phyloP scores from a whole-genome alignment of 176 grass and related monocot species.

The Triticum dicoccoides region DNA sequence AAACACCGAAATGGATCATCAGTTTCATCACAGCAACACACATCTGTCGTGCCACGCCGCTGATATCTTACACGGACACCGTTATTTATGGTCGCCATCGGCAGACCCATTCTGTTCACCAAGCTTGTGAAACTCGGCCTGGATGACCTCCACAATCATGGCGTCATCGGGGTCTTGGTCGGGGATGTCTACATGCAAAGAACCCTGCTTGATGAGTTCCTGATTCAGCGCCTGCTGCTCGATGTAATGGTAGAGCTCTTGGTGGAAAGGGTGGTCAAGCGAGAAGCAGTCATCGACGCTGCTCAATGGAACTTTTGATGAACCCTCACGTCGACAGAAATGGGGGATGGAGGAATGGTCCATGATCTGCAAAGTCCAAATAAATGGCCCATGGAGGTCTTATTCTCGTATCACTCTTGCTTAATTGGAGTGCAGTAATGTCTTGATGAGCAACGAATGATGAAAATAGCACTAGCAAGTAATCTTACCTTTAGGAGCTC shows the following conservation, averaged over 20 bases:
- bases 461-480: neutral
- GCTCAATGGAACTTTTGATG: constrained; percentile 36
- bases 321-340: constrained; percentile 70
- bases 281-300: constrained; percentile 55
- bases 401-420: neutral
- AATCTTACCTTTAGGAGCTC: constrained; percentile 80
- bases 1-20: constrained; percentile 1
- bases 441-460: neutral
- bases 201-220: constrained; percentile 60
- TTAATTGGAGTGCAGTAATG: neutral
- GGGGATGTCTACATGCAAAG: constrained; percentile 71
- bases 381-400: neutral
- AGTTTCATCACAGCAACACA: constrained; percentile 10
- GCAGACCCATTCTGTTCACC: constrained; percentile 39
- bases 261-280: constrained; percentile 78
- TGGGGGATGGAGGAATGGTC: constrained; percentile 77
- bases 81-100: constrained; percentile 21
- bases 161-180: constrained; percentile 56
- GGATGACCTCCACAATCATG: constrained; percentile 66
- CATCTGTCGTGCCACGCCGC: neutral
- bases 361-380: constrained; percentile 68
- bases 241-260: constrained; percentile 79
- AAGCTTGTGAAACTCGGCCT: constrained; percentile 81
- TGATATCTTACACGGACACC: neutral
- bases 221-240: constrained; percentile 49